These are phyloP conservation scores for Penicillium diatomitis DNA, from an alignment of 495 filamentous ascomycete species.

Conservation along the genomic window DNA sequence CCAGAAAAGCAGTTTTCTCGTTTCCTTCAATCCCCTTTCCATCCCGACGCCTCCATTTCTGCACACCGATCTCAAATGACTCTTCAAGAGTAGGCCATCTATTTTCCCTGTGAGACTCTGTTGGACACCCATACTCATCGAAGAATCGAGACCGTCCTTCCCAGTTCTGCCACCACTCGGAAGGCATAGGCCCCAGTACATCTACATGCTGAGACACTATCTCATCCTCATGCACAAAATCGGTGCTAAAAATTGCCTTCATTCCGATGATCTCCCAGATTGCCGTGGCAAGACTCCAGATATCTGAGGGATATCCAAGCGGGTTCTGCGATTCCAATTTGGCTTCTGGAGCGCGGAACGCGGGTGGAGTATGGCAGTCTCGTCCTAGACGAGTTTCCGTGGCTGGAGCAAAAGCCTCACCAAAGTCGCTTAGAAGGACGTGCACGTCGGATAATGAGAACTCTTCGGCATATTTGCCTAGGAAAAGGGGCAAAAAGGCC, in stretches of 20 bases:
- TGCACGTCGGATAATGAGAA: too few relatives aligned
- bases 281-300: constrained; percentile 27
- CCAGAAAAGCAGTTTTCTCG: constrained; percentile 19
- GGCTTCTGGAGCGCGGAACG: constrained; percentile 25
- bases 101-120: constrained; percentile 5
- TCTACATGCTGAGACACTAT: constrained; percentile 21
- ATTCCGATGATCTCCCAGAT: constrained; percentile 33
- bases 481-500: too few relatives aligned
- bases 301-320: constrained; percentile 23
- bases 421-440: too few relatives aligned
- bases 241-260: constrained; percentile 23
- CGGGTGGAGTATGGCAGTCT: constrained; percentile 23
- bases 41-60: constrained; percentile 16
- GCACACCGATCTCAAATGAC: constrained; percentile 20
- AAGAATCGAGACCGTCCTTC: constrained; percentile 17
- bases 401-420: too few relatives aligned
- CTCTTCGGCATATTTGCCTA: too few relatives aligned
- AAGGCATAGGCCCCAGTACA: constrained; percentile 23
- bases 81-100: constrained; percentile 18
- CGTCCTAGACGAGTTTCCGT: constrained; percentile 19
- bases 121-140: constrained; percentile 15
- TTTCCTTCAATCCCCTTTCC: constrained; percentile 10
- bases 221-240: constrained; percentile 17
- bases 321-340: constrained; percentile 18
- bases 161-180: constrained; percentile 24